Base-by-base conservation (phyloP, 1,139 yeast species). In the Pichia sp. region DNA sequence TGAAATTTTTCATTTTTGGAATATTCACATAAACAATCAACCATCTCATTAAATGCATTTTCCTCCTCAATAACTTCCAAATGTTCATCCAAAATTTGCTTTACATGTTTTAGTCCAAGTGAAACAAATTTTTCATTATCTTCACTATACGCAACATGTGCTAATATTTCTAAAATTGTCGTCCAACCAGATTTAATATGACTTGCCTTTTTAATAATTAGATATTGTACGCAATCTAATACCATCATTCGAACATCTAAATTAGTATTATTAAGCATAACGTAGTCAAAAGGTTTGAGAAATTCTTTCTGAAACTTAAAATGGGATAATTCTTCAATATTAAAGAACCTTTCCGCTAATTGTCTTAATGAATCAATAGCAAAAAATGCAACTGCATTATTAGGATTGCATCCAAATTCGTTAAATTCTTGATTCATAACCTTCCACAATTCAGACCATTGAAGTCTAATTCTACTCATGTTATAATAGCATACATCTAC, bases 401-500 rank as follows among this genome's bases (percentile, higher is more conserved):
- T 92, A 41, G 74, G 66, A 58, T 86, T 87, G 51, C 95, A 82
- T 3, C 96, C 95, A 52, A 89, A 92, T 39, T 72, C 76, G 53
- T 87, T 87, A 67, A 94, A 92, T 37, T 89, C 87, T 52, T 78
- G 86, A 11, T 96, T 96, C 85, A 94, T 85, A 11, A 87, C 83
- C 7, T 84, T 76, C 99, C 99, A 94, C 48, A 94, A 71, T 48
- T 87, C 95, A 8, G 96, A 80, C 97, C 98, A 94, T 66, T 94
- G 97, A 52, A 94, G 81, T 62, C 96, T 80, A 57, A 94, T 89
- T 70, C 98, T 85, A 46, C 80, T 81, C 97, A 94, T 92, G 63
- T 94, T 94, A 69, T 94, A 94, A 64, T 92, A 92, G 65, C 97
- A 90, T 39, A 94, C 95, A 64, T 94, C 98, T 41, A 94, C 96